phyloP scores from a whole-genome alignment of 73 alveolate species.

The Stentor coeruleus region DNA sequence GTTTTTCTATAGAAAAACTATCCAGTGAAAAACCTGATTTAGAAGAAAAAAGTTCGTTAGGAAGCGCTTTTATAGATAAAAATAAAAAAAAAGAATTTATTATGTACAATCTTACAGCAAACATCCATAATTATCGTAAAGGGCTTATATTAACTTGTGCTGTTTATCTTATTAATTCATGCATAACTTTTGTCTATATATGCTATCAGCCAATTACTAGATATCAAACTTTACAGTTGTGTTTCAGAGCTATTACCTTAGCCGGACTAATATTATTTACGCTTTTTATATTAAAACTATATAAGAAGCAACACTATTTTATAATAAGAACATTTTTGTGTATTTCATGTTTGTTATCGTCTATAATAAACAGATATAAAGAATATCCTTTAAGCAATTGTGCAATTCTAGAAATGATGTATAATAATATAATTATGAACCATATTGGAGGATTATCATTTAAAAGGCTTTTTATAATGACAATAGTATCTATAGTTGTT shows the following conservation, averaged over 20 bases:
- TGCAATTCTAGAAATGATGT: neutral
- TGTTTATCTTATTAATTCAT: neutral
- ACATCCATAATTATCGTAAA: too few species aligned
- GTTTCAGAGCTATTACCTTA: too few species aligned
- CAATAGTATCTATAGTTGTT: neutral
- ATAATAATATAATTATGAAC: neutral
- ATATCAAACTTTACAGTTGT: too few species aligned
- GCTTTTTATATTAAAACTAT: neutral
- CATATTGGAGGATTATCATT: conserved; percentile 8
- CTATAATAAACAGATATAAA: neutral
- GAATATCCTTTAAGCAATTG: neutral
- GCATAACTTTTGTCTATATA: neutral
- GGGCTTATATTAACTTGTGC: neutral
- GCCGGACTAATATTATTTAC: neutral
- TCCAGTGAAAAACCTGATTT: neutral
- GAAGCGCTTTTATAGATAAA: too few species aligned
- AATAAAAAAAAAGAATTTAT: neutral
- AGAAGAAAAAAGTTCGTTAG: neutral
- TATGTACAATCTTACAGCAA: neutral
- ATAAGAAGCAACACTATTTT: neutral
- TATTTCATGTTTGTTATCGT: too few species aligned
- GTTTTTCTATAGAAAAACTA: too few species aligned
- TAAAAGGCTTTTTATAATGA: neutral
- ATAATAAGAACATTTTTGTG: neutral
- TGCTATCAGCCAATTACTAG: neutral